These are phyloP conservation scores for Aspergillus thermomutatus DNA, from an alignment of 2,329 filamentous ascomycete species.

Conservation along the genomic window DNA sequence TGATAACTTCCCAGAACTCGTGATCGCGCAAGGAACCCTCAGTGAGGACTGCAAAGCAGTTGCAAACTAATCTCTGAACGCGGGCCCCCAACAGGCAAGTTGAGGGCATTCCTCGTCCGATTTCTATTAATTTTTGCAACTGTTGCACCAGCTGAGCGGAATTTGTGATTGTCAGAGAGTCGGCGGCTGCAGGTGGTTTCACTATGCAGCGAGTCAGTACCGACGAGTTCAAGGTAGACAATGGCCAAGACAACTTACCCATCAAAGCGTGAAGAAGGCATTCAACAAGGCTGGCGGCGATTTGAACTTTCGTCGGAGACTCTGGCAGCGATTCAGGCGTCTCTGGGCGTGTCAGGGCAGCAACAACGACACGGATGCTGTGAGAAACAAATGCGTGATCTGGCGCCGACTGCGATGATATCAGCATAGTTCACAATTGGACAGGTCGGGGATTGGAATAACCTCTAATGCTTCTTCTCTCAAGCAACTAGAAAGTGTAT, in stretches of 20 bases:
- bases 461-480: constrained; percentile 42
- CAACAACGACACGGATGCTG: constrained; percentile 54
- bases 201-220: constrained; percentile 16
- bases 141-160: constrained; percentile 33
- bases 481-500: constrained; percentile 64
- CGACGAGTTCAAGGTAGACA: not conserved
- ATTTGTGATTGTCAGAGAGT: constrained; percentile 32
- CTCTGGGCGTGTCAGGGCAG: constrained; percentile 58
- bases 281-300: constrained; percentile 56
- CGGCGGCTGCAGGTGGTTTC: constrained; percentile 21
- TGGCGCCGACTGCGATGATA: constrained; percentile 25
- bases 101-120: constrained; percentile 17
- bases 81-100: constrained; percentile 14
- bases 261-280: constrained; percentile 55
- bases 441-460: not conserved
- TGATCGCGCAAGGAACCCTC: constrained; percentile 48
- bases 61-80: constrained; percentile 38
- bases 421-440: constrained; percentile 10
- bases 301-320: constrained; percentile 46
- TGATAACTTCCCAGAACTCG: constrained; percentile 45
- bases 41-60: constrained; percentile 47
- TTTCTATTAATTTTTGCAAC: constrained; percentile 34
- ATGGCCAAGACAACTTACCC: constrained; percentile 40
- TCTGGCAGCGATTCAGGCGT: constrained; percentile 48
- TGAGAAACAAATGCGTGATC: constrained; percentile 39